phyloP scores from a whole-genome alignment of 148 eudicot genomes.

The Amaranthus hypochondriacus region DNA sequence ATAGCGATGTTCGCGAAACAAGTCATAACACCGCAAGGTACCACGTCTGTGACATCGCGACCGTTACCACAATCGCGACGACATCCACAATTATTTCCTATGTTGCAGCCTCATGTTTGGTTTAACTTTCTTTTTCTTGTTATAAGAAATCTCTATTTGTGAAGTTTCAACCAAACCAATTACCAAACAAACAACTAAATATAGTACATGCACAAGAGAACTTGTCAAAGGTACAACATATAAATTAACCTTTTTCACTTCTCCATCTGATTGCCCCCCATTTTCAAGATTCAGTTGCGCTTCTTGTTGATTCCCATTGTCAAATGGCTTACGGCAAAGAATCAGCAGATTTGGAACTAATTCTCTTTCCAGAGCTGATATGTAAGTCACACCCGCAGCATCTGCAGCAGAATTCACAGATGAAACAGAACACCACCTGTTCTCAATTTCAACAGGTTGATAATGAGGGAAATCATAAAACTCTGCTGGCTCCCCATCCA shows the following conservation, averaged over 20 bases:
- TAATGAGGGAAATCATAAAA: slow-evolving; percentile 89
- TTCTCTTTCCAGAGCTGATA: slow-evolving; percentile 81
- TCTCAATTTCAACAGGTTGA: slow-evolving; percentile 64
- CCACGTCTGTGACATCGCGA: too few relatives aligned
- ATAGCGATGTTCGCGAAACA: too few relatives aligned
- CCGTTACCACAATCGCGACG: too few relatives aligned
- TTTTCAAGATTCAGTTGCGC: slow-evolving; percentile 42
- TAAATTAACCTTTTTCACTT: slow-evolving; percentile 60
- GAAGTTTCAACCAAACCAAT: neutral
- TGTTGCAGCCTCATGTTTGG: too few relatives aligned
- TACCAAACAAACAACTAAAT: neutral
- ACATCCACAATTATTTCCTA: too few relatives aligned
- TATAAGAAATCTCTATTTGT: neutral
- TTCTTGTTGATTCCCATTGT: slow-evolving; percentile 32
- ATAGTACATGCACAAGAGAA: neutral
- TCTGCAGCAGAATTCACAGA: slow-evolving; percentile 90
- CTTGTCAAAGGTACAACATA: slow-evolving; percentile 7
- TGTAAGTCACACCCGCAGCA: slow-evolving; percentile 89
- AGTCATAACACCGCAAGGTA: too few relatives aligned
- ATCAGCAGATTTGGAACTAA: slow-evolving; percentile 88
- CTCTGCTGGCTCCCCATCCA: slow-evolving; percentile 79
- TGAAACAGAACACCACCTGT: slow-evolving; percentile 95
- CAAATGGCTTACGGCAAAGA: slow-evolving; percentile 60
- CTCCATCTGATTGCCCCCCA: slow-evolving; percentile 49
- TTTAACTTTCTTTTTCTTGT: too few relatives aligned